Conservation (phyloP, 352 stramenopile genomes). For the Globisporangium yorkense region DNA sequence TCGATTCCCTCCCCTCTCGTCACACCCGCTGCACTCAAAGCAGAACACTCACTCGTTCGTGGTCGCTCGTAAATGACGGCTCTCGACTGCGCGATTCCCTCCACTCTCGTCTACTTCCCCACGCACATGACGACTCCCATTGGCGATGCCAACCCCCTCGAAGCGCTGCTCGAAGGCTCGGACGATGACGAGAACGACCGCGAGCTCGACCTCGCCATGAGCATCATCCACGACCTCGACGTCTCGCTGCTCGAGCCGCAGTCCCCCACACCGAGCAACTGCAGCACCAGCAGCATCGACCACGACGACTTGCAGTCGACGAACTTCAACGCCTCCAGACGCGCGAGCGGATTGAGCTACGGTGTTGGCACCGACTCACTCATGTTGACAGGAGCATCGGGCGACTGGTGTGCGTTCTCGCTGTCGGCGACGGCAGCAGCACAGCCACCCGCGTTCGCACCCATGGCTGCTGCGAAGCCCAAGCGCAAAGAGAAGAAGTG, state of each 20-base stretch:
- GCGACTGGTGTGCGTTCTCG: background rate
- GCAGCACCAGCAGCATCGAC: background rate
- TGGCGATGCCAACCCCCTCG: background rate
- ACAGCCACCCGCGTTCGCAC: background rate
- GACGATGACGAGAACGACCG: conserved; percentile 3
- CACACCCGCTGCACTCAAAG: no score
- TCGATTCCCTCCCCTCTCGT: no score
- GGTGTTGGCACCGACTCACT: no score
- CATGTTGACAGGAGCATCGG: no score
- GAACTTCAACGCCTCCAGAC: no score
- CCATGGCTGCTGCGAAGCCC: background rate
- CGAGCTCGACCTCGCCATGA: conserved; percentile 11
- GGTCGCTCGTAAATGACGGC: no score
- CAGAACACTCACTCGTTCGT: no score
- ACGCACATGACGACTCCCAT: background rate
- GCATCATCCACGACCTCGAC: conserved; percentile 13
- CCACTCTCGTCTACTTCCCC: background rate
- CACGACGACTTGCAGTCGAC: background rate
- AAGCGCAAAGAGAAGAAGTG: conserved; percentile 8
- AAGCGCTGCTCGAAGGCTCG: background rate
- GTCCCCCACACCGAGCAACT: background rate
- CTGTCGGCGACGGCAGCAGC: background rate
- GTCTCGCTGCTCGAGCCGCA: conserved; percentile 5
- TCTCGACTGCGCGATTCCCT: no score
- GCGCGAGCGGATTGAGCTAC: no score